Evolutionary conservation across 305 asterid species (phyloP), one percentile per base, ranked within the genome.

Genomic region (Ilex paraguariensis): DNA sequence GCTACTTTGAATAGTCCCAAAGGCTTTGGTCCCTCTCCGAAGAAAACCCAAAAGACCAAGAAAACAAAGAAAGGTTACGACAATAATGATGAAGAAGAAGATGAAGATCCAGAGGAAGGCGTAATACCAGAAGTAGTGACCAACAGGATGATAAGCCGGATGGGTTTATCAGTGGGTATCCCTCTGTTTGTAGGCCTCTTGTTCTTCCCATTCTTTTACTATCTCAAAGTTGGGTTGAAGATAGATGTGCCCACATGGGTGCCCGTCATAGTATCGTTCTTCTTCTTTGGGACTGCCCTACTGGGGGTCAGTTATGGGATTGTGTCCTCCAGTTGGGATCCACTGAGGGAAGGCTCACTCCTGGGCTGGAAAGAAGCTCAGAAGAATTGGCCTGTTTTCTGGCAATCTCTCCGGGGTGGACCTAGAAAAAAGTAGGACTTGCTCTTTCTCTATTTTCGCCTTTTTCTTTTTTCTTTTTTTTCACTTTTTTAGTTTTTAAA

Each of bases 241-340:
- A 82, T 89, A 48, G 98, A 92, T 72, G 87, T 92, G 49, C 98
- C 98, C 14, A 81, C 81, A 10, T 92, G 97, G 97, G 70, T 92
- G 33, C 96, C 98, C 39, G 76, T 92, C 63, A 79, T 92, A 17
- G 96, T 92, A 60, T 89, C 98, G 3, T 92, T 92, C 52, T 11
- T 87, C 52, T 92, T 85, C 84, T 92, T 89, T 56, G 98, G 98
- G 54, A 79, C 88, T 3, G 97, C 97, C 3, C 85, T 89, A 11
- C 44, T 75, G 69, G 98, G 98, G 61, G 80, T 92, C 31, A 89
- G 97, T 68, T 92, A 92, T 69, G 98, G 95, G 36, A 89, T 92
- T 63, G 98, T 92, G 67, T 92, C 98, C 13, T 78, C 98, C 13
- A 92, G 98, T 77, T 92, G 98, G 98, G 98, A 92, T 77, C 98